Evolutionary conservation across 2,329 filamentous ascomycete genomes (phyloP).

Genomic region (Pyricularia sp.): DNA sequence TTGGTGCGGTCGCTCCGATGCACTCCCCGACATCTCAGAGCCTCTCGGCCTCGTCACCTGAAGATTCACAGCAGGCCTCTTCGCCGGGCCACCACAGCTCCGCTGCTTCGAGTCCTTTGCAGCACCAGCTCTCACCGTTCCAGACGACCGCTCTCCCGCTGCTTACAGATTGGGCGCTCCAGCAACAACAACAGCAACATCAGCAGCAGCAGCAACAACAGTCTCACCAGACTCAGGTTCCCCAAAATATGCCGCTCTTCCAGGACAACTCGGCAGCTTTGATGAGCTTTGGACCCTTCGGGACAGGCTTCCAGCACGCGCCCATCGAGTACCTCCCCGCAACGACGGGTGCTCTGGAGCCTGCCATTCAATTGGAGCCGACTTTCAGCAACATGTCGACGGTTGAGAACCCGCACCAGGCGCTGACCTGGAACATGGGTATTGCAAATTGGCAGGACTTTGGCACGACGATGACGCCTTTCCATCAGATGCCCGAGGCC

Average conservation of each 20-base stretch:
- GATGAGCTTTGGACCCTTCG: constrained; percentile 41
- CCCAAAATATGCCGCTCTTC: constrained; percentile 36
- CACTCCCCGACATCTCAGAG: constrained; percentile 26
- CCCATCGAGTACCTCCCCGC: constrained; percentile 49
- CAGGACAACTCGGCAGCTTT: constrained; percentile 42
- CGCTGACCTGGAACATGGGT: constrained; percentile 47
- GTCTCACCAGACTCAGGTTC: constrained; percentile 21
- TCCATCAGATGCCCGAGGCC: constrained; percentile 21
- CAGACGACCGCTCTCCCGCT: constrained; percentile 35
- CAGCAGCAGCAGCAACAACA: constrained; percentile 15
- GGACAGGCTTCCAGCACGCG: constrained; percentile 13
- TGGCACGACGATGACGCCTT: constrained; percentile 43
- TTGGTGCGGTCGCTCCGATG: constrained; percentile 18
- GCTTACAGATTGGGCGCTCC: constrained; percentile 49
- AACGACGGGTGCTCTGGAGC: constrained; percentile 50
- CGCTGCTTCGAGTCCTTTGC: constrained; percentile 39
- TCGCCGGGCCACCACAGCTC: constrained; percentile 31
- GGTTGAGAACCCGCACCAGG: constrained; percentile 35
- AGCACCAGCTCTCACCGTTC: constrained; percentile 43
- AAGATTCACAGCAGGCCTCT: constrained; percentile 35
- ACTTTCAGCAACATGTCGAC: constrained; percentile 46
- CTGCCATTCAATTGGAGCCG: constrained; percentile 47
- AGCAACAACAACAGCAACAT: constrained; percentile 36
- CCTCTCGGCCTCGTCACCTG: constrained; percentile 36
- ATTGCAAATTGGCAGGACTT: constrained; percentile 74